Base-by-base conservation (phyloP, 176 grass and related monocot genomes). In the Bonia amplexicaulis region DNA sequence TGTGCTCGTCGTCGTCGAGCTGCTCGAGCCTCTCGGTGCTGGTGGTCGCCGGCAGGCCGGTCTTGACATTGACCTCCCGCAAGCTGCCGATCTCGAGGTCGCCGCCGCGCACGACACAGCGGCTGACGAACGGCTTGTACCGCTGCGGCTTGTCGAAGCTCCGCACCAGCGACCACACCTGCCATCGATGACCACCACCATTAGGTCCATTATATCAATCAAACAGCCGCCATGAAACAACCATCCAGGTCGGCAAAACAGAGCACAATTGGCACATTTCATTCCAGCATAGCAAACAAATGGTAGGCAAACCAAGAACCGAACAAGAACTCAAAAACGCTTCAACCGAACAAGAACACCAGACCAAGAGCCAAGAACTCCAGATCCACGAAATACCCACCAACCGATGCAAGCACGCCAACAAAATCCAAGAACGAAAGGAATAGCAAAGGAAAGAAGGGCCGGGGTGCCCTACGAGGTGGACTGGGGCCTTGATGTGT, bases 121-220 rank as follows among this genome's bases (percentile, higher is more conserved):
- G 86, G 31, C 88, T 89, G 44, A 97, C 86, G 88, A 97, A 97
- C 33, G 92, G 92, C 86, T 97, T 97, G 84, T 97, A 97, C 70
- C 81, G 72, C 86, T 97, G 95, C 54, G 92, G 95, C 86, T 97
- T 88, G 79, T 97, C 95, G 76, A 97, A 97, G 64, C 92, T 97
- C 63, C 95, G 85, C 70, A 94, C 90, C 27, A 97, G 76, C 29
- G 90, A 92, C 95, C 95, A 97, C 23, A 97, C 95, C 95, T 97
- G 81, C 79, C 45, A 72, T 62, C 47, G 57, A 65, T 41, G 42
- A 74, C 42, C 46, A 86, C 27, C 59, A 82, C 40, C 40, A 16
- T 42, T 9, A 29, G 19, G 42, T 80, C 40, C 40, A 16, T 42
- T 12, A 29, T 19, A 44, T 80, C 54, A 73, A 73, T 57, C 82